phyloP scores from a whole-genome alignment of 2,329 filamentous ascomycete species.

The Camillea tinctor region DNA sequence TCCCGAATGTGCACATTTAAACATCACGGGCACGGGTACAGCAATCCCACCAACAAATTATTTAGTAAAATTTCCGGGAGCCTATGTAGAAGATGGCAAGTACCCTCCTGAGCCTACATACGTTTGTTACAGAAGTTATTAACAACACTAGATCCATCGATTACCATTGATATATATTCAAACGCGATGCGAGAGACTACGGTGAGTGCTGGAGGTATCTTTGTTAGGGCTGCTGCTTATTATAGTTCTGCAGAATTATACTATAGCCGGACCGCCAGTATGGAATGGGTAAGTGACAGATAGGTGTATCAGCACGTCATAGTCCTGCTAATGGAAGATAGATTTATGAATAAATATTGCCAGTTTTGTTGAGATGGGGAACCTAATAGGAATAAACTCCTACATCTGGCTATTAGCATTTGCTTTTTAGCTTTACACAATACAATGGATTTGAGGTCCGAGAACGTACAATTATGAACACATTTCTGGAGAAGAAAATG shows the following conservation, averaged over 20 bases:
- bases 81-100: slow-evolving; percentile 36
- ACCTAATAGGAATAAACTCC: too few species aligned
- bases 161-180: slow-evolving; percentile 39
- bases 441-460: too few species aligned
- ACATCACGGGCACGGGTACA: slow-evolving; percentile 32
- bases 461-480: too few species aligned
- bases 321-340: slow-evolving; percentile 1
- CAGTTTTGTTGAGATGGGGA: slow-evolving; percentile 15
- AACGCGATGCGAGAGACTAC: slow-evolving; percentile 32
- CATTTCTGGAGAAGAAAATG: too few species aligned
- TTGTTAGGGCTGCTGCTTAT: slow-evolving; percentile 9
- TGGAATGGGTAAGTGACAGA: slow-evolving; percentile 34
- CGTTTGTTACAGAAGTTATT: slow-evolving; percentile 2
- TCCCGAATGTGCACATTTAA: slow-evolving; percentile 39
- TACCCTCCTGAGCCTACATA: neutral
- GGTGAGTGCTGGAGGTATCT: slow-evolving; percentile 22
- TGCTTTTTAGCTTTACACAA: too few species aligned
- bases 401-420: too few species aligned
- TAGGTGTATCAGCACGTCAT: neutral
- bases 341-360: slow-evolving; percentile 20
- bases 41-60: slow-evolving; percentile 30
- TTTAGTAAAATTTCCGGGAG: slow-evolving; percentile 36
- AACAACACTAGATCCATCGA: slow-evolving; percentile 33
- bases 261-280: slow-evolving; percentile 38
- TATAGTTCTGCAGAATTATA: slow-evolving; percentile 32